A percentile compares a stretch with the other conserved stretches of the same genome.
Evolutionary conservation across 139 green algal genomes (phyloP).

Genomic region (Parachlorella kessleri): DNA sequence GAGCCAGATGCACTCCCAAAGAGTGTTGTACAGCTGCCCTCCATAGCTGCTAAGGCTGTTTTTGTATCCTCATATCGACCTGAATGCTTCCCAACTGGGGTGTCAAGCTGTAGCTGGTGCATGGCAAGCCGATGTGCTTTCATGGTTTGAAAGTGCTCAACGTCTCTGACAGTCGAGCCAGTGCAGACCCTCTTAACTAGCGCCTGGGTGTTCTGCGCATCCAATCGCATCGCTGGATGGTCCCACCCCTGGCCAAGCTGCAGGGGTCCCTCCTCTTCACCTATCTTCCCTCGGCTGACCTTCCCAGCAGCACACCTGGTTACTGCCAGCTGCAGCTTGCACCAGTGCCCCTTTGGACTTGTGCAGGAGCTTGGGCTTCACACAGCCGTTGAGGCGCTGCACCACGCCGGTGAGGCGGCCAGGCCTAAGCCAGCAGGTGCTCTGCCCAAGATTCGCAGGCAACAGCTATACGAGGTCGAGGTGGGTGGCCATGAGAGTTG

Average conservation of each 20-base stretch:
- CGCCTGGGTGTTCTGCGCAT: background rate
- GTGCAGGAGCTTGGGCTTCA: constrained; percentile 42
- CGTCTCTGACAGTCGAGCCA: background rate
- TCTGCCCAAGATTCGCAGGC: constrained; percentile 31
- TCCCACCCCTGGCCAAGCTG: background rate
- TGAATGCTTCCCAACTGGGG: background rate
- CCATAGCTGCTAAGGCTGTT: no score
- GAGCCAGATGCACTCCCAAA: no score
- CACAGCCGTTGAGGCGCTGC: constrained; percentile 11
- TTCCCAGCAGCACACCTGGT: background rate
- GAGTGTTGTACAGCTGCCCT: background rate
- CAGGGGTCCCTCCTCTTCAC: background rate
- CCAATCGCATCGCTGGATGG: background rate
- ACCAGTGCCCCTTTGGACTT: background rate
- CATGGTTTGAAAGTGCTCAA: background rate
- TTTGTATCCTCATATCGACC: background rate
- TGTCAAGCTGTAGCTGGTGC: no score
- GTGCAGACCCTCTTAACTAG: background rate
- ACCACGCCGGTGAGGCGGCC: background rate
- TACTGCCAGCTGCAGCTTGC: background rate
- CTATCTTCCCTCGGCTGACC: background rate
- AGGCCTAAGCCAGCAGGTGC: background rate
- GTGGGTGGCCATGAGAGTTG: background rate
- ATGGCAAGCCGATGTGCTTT: no score
- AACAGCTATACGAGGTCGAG: constrained; percentile 29